A percentile compares a stretch with the other conserved stretches of the same genome.
Evolutionary conservation across 495 filamentous ascomycete genomes (phyloP).

Genomic region (Penicillium mononematosum): DNA sequence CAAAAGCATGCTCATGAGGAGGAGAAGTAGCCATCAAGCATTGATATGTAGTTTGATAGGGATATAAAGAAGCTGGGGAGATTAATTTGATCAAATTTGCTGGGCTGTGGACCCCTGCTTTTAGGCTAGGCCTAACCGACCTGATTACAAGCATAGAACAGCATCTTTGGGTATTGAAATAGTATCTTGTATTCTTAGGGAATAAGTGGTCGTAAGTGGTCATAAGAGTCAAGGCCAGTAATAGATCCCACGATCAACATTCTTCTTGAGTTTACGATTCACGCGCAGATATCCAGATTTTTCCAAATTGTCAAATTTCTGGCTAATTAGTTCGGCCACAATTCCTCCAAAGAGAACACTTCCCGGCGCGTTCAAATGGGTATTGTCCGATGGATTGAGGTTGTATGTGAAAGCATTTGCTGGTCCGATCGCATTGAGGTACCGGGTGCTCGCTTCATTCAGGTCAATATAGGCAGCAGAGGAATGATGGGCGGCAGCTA

Average conservation of each 20-base stretch:
- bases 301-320: conserved; percentile 20
- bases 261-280: conserved; percentile 29
- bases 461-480: conserved; percentile 39
- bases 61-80: neutral
- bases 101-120: neutral
- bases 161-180: neutral
- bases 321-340: conserved; percentile 40
- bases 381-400: conserved; percentile 37
- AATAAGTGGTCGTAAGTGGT: neutral
- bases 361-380: conserved; percentile 47
- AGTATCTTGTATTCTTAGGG: neutral
- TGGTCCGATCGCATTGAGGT: conserved; percentile 47
- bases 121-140: neutral
- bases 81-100: neutral
- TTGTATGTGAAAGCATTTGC: conserved; percentile 40
- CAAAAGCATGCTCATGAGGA: conserved; percentile 9
- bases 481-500: conserved; percentile 34
- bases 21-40: neutral
- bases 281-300: conserved; percentile 24
- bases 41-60: neutral
- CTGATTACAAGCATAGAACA: neutral
- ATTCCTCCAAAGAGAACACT: conserved; percentile 48
- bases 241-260: conserved; percentile 34
- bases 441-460: conserved; percentile 41
- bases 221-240: conserved; percentile 17